Percentiles rank a stretch among this genome's conserved stretches.
Evolutionary conservation across 345 rosid species (phyloP).

Genomic region (Durio zibethinus): DNA sequence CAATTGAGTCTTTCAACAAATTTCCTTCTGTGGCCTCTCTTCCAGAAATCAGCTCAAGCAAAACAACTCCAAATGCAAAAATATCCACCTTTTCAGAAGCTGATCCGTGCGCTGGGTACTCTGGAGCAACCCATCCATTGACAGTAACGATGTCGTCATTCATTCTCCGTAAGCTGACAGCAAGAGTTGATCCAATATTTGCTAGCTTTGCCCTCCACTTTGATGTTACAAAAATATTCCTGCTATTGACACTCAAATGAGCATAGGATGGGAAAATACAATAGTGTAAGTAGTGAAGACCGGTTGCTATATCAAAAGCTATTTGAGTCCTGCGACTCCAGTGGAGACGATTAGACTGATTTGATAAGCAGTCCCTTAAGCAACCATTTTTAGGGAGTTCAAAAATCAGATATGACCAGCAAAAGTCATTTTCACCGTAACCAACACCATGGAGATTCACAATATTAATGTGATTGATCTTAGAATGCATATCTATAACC

Average conservation of each 20-base stretch:
- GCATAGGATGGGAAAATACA: constrained; percentile 52
- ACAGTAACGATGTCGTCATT: not conserved
- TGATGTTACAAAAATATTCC: constrained; percentile 36
- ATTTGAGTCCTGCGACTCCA: constrained; percentile 44
- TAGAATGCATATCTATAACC: constrained; percentile 46
- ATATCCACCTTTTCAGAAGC: constrained; percentile 44
- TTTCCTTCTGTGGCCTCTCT: constrained; percentile 29
- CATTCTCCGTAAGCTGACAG: not conserved
- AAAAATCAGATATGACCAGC: constrained; percentile 42
- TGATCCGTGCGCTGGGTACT: constrained; percentile 17
- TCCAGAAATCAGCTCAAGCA: constrained; percentile 54
- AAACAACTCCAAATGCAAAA: constrained; percentile 44
- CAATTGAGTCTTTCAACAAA: constrained; percentile 36
- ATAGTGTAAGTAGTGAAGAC: constrained; percentile 47
- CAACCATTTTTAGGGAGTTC: constrained; percentile 47
- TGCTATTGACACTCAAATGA: constrained; percentile 36
- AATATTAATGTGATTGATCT: constrained; percentile 54
- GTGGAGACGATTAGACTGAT: constrained; percentile 18
- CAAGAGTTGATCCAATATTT: constrained; percentile 26
- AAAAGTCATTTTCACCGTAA: constrained; percentile 28
- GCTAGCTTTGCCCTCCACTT: constrained; percentile 56
- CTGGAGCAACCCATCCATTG: constrained; percentile 30
- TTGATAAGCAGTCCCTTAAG: constrained; percentile 39
- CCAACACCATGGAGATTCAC: constrained; percentile 49
- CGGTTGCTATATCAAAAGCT: constrained; percentile 46